Evolutionary conservation across 1,284 basidiomycete genomes (phyloP).

Genomic region (Serendipita sp.): DNA sequence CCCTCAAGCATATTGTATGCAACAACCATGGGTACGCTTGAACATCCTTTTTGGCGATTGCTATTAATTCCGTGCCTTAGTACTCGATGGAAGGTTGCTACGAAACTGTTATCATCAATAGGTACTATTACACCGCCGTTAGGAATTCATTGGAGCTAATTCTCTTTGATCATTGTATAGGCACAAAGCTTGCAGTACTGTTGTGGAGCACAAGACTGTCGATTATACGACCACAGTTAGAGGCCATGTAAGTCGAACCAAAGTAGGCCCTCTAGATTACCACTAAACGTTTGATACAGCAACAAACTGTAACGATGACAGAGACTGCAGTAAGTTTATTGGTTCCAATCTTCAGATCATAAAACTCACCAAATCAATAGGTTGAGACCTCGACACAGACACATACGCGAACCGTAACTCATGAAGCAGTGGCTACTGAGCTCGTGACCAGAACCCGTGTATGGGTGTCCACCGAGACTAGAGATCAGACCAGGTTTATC

Average conservation of each 20-base stretch:
- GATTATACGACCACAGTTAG: neutral
- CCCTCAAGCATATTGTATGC: conserved; percentile 37
- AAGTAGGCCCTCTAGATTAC: neutral
- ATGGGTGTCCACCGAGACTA: conserved; percentile 40
- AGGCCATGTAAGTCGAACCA: neutral
- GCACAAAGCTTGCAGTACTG: neutral
- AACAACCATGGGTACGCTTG: conserved; percentile 39
- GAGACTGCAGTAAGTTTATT: neutral
- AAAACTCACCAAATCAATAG: neutral
- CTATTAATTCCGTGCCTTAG: conserved; percentile 24
- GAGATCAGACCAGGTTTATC: conserved; percentile 39
- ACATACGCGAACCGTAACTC: neutral
- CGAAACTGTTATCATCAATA: conserved; percentile 47
- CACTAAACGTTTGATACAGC: neutral
- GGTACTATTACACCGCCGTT: conserved; percentile 22
- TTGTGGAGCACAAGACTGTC: neutral
- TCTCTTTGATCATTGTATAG: neutral
- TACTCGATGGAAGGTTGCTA: conserved; percentile 38
- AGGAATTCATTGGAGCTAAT: neutral
- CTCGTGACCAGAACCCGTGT: conserved; percentile 49
- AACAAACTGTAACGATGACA: conserved; percentile 1
- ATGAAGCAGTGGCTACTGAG: conserved; percentile 9
- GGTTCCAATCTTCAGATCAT: neutral
- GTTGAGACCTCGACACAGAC: neutral
- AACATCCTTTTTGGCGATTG: neutral